Evolutionary conservation across 805 yeast species (phyloP), one percentile per base, ranked within the genome.

Genomic region (Candida verbasci): DNA sequence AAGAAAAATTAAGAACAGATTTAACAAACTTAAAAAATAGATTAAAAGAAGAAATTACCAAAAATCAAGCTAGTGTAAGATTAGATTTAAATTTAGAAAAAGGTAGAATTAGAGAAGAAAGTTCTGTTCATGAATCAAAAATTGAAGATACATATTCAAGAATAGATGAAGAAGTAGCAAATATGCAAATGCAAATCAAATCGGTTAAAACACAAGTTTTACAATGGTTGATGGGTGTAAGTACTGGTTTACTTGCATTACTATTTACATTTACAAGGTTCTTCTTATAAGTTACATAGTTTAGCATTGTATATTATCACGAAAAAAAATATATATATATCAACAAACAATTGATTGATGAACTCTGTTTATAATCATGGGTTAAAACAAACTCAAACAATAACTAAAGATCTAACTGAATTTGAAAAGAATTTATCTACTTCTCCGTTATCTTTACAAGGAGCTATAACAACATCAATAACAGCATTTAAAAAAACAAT

Each of bases 181-280:
- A 93, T 55, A 86, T 93, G 78, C 89, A 86, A 60, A 86, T 89
- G 71, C 96, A 91, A 61, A 88, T 93, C 47, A 96, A 93, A 53
- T 80, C 86, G 29, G 96, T 91, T 22, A 93, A 93, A 65, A 86
- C 96, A 2, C 97, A 93, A 58, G 97, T 93, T 34, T 78, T 88
- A 81, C 98, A 93, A 62, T 93, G 98, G 98, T 73, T 93, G 45
- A 87, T 93, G 50, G 97, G 97, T 70, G 97, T 93, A 14, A 86
- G 95, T 55, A 89, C 97, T 1, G 98, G 97, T 83, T 86, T 97
- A 1, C 86, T 91, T 62, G 97, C 97, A 10, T 71, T 93, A 40
- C 84, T 93, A 35, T 65, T 91, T 49, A 97, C 97, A 1, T 93
- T 93, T 57, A 86, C 89, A 34, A 74, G 98, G 50, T 68, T 93